Evolutionary conservation across 768 basidiomycete genomes (phyloP).

Genomic region (Trametes maxima): DNA sequence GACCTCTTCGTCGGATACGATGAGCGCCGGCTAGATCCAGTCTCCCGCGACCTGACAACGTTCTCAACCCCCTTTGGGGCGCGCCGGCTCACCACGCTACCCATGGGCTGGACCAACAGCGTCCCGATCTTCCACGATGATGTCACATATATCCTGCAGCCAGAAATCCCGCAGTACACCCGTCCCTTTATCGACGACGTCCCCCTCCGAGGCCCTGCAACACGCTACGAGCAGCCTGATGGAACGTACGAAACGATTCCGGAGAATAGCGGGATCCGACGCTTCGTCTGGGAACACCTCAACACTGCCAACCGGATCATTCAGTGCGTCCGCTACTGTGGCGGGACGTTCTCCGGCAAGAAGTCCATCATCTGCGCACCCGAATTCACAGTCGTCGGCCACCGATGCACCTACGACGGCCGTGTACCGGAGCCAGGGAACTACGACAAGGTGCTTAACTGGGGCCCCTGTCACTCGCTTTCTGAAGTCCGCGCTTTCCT

Average conservation of each 20-base stretch:
- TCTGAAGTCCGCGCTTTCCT: slow-evolving; percentile 32
- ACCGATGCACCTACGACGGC: slow-evolving; percentile 42
- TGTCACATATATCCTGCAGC: slow-evolving; percentile 15
- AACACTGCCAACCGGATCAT: slow-evolving; percentile 38
- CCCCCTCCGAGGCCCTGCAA: slow-evolving; percentile 20
- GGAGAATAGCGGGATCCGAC: slow-evolving; percentile 33
- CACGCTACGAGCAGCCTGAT: slow-evolving; percentile 12
- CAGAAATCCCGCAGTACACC: slow-evolving; percentile 20
- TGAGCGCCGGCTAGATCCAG: neutral
- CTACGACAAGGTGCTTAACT: slow-evolving; percentile 30
- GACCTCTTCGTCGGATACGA: slow-evolving; percentile 34
- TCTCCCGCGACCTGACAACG: slow-evolving; percentile 17
- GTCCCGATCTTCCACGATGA: slow-evolving; percentile 23
- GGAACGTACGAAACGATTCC: slow-evolving; percentile 25
- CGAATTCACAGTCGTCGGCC: slow-evolving; percentile 36
- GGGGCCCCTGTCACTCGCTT: slow-evolving; percentile 23
- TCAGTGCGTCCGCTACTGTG: slow-evolving; percentile 30
- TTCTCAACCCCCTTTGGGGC: slow-evolving; percentile 20
- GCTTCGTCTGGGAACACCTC: slow-evolving; percentile 43
- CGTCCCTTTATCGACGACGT: slow-evolving; percentile 25
- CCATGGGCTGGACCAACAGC: slow-evolving; percentile 28
- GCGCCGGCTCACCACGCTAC: slow-evolving; percentile 5
- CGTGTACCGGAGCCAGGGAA: slow-evolving; percentile 32
- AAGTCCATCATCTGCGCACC: slow-evolving; percentile 1
- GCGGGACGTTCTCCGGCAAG: slow-evolving; percentile 28